phyloP scores from a whole-genome alignment of 768 basidiomycete genomes.

The Amanita jacksonii region DNA sequence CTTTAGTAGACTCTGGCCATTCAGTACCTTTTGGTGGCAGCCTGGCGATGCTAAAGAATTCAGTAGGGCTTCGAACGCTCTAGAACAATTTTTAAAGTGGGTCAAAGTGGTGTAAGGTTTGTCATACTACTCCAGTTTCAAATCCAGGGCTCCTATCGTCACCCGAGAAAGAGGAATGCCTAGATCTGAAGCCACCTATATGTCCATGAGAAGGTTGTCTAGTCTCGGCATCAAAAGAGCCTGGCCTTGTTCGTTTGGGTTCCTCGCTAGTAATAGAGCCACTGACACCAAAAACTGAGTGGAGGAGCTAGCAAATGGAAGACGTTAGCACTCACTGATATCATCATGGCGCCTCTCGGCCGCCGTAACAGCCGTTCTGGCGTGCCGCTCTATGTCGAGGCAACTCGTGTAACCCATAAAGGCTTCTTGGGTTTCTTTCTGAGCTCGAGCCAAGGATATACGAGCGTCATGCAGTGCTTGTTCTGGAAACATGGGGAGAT shows the following conservation, averaged over 20 bases:
- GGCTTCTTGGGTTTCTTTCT: slow-evolving; percentile 64
- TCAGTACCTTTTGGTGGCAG: slow-evolving; percentile 34
- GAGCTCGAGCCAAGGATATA: slow-evolving; percentile 48
- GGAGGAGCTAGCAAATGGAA: slow-evolving; percentile 8
- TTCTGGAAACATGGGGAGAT: slow-evolving; percentile 28
- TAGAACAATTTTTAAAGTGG: slow-evolving; percentile 12
- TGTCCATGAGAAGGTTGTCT: background rate
- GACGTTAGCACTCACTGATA: slow-evolving; percentile 41
- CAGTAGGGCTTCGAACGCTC: slow-evolving; percentile 30
- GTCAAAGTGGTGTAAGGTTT: too few species aligned
- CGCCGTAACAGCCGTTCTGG: slow-evolving; percentile 49
- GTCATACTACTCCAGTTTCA: slow-evolving; percentile 29
- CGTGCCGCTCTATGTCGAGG: slow-evolving; percentile 58
- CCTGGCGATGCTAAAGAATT: slow-evolving; percentile 33
- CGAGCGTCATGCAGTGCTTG: slow-evolving; percentile 57
- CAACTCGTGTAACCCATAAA: slow-evolving; percentile 62
- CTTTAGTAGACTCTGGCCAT: slow-evolving; percentile 35
- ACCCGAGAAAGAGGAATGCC: slow-evolving; percentile 43
- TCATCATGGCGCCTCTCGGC: slow-evolving; percentile 68
- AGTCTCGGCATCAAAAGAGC: background rate
- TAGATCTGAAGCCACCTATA: slow-evolving; percentile 27
- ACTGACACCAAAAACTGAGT: slow-evolving; percentile 23
- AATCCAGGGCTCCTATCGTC: slow-evolving; percentile 37
- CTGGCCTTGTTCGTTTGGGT: slow-evolving; percentile 24
- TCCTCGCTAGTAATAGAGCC: slow-evolving; percentile 36